Evolutionary conservation across 768 basidiomycete species (phyloP), one percentile per base, ranked within the genome.

Genomic region (Podaxis sp.): DNA sequence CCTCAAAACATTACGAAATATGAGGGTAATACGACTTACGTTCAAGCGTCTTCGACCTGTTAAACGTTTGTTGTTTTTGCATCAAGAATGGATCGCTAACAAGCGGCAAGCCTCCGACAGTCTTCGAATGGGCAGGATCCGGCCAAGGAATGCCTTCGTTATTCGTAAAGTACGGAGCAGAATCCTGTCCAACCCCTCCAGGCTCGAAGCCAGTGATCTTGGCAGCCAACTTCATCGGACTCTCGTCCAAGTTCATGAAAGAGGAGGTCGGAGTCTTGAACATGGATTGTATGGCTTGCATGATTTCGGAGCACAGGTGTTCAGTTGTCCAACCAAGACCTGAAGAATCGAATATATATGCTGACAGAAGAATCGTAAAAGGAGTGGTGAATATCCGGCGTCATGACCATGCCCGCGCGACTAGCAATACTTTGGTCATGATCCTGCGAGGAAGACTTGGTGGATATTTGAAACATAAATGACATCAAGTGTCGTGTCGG

Each of bases 1-100:
- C 23, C 7, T 13, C 14, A 3, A n/a, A 9, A 21, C n/a, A 32
- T 9, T 9, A 7, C 38, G n/a, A 38, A 53, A 18, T 9, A 25
- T 4, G n/a, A 44, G 1, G 27, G 14, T 11, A 38, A n/a, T 21
- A 13, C 7, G 0, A 36, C 61, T 28, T 38, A 63, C 62, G 62
- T 42, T 63, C 62, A 18, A 63, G 44, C 13, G 58, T 60, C 47
- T 60, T 60, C n/a, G 52, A 48, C n/a, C 58, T 27, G 21, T 60
- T 63, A 36, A 63, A 63, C 13, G 58, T 60, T 36, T 63, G 62
- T 16, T 63, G 62, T 44, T 60, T 63, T 46, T 63, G 58, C 62
- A 63, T 50, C 32, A 63, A 28, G 37, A 63, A 63, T 1, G 46
- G 35, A n/a, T 63, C 62, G 58, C 62, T 63, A 5, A 42, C 35